These are phyloP conservation scores for Eucommia ulmoides DNA, from an alignment of 257 asterid species.

Conservation along the genomic window DNA sequence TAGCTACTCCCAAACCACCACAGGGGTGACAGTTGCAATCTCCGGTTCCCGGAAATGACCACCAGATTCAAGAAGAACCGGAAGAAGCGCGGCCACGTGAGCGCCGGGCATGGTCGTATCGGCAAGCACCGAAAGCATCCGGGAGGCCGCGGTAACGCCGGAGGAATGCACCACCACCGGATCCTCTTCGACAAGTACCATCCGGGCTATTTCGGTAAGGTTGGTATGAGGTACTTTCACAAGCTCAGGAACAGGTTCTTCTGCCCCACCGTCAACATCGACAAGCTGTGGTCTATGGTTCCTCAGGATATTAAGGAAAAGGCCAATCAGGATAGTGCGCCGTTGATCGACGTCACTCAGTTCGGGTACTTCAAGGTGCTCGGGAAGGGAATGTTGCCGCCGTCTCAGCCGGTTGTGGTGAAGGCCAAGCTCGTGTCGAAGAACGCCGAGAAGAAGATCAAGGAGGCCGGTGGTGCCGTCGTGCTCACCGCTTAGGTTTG, in stretches of 20 bases:
- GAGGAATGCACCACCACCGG: conserved; percentile 14
- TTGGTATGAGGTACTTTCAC: conserved; percentile 14
- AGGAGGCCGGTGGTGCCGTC: too few species aligned
- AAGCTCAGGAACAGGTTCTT: conserved; percentile 9
- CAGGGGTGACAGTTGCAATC: too few species aligned
- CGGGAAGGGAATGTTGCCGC: conserved; percentile 13
- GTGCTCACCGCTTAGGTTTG: not conserved
- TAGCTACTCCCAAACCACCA: too few species aligned
- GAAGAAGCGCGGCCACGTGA: too few species aligned
- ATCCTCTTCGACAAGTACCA: conserved; percentile 20
- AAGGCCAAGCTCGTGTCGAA: too few species aligned
- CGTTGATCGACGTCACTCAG: conserved; percentile 14
- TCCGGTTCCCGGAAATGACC: not conserved
- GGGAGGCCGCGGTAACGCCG: conserved; percentile 13
- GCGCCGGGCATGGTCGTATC: too few species aligned
- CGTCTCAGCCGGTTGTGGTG: conserved; percentile 9
- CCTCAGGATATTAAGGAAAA: conserved; percentile 8
- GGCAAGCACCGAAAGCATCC: too few species aligned
- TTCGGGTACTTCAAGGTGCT: too few species aligned
- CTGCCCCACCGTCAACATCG: conserved; percentile 13
- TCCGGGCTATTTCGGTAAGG: conserved; percentile 10
- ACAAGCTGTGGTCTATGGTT: conserved; percentile 16
- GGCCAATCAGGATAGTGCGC: conserved; percentile 7
- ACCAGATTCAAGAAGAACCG: not conserved
- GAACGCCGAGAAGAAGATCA: too few species aligned